Evolutionary conservation across 805 yeast species (phyloP), one percentile per base, ranked within the genome.

Genomic region (Kluyveromyces dobzhanskii): DNA sequence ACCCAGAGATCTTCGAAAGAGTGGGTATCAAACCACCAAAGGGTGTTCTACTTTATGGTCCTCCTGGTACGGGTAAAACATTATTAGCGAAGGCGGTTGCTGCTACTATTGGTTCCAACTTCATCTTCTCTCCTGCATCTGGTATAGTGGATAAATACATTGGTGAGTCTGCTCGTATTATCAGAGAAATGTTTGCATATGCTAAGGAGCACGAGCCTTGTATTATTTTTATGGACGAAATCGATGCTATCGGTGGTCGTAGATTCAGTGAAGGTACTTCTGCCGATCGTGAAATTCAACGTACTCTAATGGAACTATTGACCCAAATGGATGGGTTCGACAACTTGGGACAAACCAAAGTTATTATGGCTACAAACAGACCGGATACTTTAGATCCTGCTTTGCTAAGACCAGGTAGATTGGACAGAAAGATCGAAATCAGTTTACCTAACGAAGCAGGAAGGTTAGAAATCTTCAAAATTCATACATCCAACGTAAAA

Each of bases 291-390:
- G 98, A 90, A 64, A 90, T 90, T 58, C 98, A 90, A 69, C 82
- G 98, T 68, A 90, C 97, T 3, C 71, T 90, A 58, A 88, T 90
- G 97, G 98, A 90, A 65, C 70, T 90, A 57, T 74, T 90, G 53
- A 90, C 90, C 59, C 97, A 92, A 66, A 88, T 90, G 97, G 98
- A 90, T 62, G 98, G 98, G 44, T 90, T 90, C 62, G 97, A 90
- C 61, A 83, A 86, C 42, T 72, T 90, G 55, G 98, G 98, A 19
- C 95, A 87, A 64, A 90, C 98, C 2, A 90, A 90, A 67, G 87
- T 90, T 38, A 90, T 90, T 55, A 90, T 90, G 98, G 98, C 98
- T 25, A 90, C 98, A n/a, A 90, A 90, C 64, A 78, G 98, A 66
- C 98, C 98, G 9, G 98, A 90, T 59, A 92, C 97, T 10, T 71